phyloP scores from a whole-genome alignment of 164 flowering plant species.

The Stephania cephalantha region DNA sequence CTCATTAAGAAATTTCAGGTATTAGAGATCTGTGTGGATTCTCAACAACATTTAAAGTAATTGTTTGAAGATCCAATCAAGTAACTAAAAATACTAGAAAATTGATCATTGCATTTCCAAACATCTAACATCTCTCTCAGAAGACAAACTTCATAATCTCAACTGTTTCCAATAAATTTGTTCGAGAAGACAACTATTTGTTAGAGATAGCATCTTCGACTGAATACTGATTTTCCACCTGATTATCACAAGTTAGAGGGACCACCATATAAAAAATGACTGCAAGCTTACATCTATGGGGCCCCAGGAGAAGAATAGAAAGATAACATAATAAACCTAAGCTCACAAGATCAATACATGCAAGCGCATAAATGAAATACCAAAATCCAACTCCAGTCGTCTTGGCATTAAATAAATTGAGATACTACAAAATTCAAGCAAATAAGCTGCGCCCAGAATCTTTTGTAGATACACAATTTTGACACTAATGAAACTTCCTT shows the following conservation, averaged over 20 bases:
- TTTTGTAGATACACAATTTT: too few species aligned
- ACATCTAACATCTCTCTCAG: not conserved
- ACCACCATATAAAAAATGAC: not conserved
- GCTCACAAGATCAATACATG: not conserved
- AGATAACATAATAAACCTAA: not conserved
- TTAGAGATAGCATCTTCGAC: not conserved
- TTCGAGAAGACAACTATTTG: too few species aligned
- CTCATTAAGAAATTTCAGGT: slow-evolving; percentile 13
- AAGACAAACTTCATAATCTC: slow-evolving; percentile 7
- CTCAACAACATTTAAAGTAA: slow-evolving; percentile 4
- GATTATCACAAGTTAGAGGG: not conserved
- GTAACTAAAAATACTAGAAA: slow-evolving; percentile 11
- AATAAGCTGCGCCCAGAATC: not conserved
- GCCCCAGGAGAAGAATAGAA: not conserved
- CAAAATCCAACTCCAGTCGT: not conserved
- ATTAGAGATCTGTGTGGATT: slow-evolving; percentile 9
- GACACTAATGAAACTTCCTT: too few species aligned
- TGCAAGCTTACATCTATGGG: not conserved
- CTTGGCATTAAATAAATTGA: not conserved
- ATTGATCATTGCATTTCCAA: slow-evolving; percentile 4
- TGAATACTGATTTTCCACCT: not conserved
- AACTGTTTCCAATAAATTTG: not conserved
- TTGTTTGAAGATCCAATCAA: slow-evolving; percentile 11
- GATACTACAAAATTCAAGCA: not conserved
- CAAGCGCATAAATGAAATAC: not conserved